These are phyloP conservation scores for Amylocarpus encephaloides DNA, from an alignment of 2,329 filamentous ascomycete genomes.

Conservation along the genomic window DNA sequence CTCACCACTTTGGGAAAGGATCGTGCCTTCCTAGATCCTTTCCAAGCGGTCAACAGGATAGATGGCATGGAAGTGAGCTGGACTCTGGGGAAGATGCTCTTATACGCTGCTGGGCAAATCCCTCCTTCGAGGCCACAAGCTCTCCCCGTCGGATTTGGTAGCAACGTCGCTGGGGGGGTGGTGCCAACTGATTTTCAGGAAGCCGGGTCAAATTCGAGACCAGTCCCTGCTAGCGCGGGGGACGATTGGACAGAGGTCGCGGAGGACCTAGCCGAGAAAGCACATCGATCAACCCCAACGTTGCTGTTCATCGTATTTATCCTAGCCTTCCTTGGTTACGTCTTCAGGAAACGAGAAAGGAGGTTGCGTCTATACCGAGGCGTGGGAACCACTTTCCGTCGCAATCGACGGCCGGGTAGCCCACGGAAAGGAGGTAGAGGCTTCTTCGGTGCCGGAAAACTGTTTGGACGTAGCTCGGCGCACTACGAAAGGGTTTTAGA, in stretches of 20 bases:
- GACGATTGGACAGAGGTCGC: constrained; percentile 49
- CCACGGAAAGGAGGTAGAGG: constrained; percentile 41
- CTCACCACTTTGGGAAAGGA: constrained; percentile 62
- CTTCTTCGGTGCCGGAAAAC: constrained; percentile 49
- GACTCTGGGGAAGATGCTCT: constrained; percentile 93
- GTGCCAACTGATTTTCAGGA: constrained; percentile 77
- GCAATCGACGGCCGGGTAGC: constrained; percentile 40
- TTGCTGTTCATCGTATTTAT: constrained; percentile 74
- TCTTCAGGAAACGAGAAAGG: constrained; percentile 75
- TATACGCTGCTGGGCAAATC: constrained; percentile 88
- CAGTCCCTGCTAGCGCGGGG: constrained; percentile 39
- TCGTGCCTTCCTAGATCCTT: constrained; percentile 74
- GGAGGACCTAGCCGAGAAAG: constrained; percentile 57
- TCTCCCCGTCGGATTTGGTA: constrained; percentile 86
- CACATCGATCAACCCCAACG: constrained; percentile 62
- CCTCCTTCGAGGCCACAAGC: constrained; percentile 53
- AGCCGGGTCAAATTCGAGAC: constrained; percentile 52
- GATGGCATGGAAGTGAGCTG: constrained; percentile 89
- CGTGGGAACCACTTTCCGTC: constrained; percentile 39
- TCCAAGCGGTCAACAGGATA: constrained; percentile 90
- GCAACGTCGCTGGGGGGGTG: constrained; percentile 50
- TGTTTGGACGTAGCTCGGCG: constrained; percentile 53
- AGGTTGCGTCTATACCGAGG: constrained; percentile 55
- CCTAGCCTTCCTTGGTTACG: constrained; percentile 59
- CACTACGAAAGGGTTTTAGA: constrained; percentile 82